Evolutionary conservation across 1,139 yeast genomes (phyloP).

Genomic region (Magnusiomyces paraingens): DNA sequence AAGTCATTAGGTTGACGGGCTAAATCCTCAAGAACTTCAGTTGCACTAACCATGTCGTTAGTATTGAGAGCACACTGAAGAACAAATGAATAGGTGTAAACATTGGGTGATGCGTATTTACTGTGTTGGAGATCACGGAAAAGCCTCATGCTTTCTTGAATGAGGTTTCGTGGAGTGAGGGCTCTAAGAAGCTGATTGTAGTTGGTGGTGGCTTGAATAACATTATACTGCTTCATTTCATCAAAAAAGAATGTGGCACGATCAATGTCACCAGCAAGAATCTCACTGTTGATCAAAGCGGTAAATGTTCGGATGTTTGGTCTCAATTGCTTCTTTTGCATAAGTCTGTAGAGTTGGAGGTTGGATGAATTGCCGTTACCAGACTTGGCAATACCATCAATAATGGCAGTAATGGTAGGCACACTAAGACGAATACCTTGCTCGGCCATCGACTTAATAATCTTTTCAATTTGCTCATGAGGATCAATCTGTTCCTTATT

Average conservation of each 20-base stretch:
- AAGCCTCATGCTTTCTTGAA: conserved; percentile 39
- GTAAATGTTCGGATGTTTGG: conserved; percentile 44
- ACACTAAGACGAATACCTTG: conserved; percentile 44
- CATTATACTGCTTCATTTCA: conserved; percentile 38
- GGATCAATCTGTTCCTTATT: conserved; percentile 44
- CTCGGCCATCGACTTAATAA: conserved; percentile 41
- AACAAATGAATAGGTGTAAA: conserved; percentile 51
- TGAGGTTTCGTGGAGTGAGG: conserved; percentile 36
- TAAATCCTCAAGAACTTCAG: conserved; percentile 34
- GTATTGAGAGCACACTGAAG: conserved; percentile 40
- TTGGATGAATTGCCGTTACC: conserved; percentile 48
- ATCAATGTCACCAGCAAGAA: conserved; percentile 43
- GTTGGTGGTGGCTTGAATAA: conserved; percentile 39
- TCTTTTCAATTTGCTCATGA: conserved; percentile 34
- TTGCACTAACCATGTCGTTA: conserved; percentile 35
- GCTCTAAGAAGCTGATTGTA: conserved; percentile 60
- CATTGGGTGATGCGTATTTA: conserved; percentile 41
- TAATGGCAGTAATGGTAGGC: conserved; percentile 47
- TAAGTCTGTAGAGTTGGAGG: conserved; percentile 42
- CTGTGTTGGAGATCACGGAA: conserved; percentile 33
- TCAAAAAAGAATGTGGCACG: conserved; percentile 47
- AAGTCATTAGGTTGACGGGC: conserved; percentile 9
- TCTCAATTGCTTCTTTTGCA: conserved; percentile 35
- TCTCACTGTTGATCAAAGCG: conserved; percentile 54
- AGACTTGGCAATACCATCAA: conserved; percentile 50